A percentile compares a stretch with the other conserved stretches of the same genome.
These are phyloP conservation scores for Durusdinium trenchii DNA, from an alignment of 73 alveolate species.

Conservation along the genomic window DNA sequence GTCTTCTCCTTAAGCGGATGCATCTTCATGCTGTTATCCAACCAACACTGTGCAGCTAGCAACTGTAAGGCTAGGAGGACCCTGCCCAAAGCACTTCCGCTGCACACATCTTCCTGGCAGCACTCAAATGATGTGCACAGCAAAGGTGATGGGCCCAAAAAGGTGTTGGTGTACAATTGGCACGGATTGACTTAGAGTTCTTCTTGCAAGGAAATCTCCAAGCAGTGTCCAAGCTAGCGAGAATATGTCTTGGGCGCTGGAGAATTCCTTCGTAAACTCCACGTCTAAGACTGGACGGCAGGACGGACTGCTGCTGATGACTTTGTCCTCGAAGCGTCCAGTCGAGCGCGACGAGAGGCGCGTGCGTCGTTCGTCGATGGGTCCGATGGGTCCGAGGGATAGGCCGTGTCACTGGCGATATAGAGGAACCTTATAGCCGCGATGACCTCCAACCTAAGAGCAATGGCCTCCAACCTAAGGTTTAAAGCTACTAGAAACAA, in stretches of 20 bases:
- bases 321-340: conserved; percentile 41
- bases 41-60: background rate
- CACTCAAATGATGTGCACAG: background rate
- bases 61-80: background rate
- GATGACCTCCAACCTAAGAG: too few relatives aligned
- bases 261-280: too few relatives aligned
- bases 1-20: too few relatives aligned
- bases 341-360: background rate
- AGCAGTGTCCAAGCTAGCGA: too few relatives aligned
- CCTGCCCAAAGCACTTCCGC: conserved; percentile 66
- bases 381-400: background rate
- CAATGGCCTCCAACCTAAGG: too few relatives aligned
- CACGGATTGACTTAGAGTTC: background rate
- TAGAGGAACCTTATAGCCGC: too few relatives aligned
- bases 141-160: background rate
- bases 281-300: conserved; percentile 6
- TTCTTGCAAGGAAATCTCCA: background rate
- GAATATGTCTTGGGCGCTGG: too few relatives aligned
- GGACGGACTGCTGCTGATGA: conserved; percentile 86
- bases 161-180: too few relatives aligned
- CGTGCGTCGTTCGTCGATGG: background rate
- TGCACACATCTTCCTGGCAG: conserved; percentile 51
- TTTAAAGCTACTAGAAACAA: too few relatives aligned
- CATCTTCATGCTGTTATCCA: background rate
- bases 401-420: too few relatives aligned